Evolutionary conservation across 148 eudicot species (phyloP).

Genomic region (Rhododendron kiyosumense): DNA sequence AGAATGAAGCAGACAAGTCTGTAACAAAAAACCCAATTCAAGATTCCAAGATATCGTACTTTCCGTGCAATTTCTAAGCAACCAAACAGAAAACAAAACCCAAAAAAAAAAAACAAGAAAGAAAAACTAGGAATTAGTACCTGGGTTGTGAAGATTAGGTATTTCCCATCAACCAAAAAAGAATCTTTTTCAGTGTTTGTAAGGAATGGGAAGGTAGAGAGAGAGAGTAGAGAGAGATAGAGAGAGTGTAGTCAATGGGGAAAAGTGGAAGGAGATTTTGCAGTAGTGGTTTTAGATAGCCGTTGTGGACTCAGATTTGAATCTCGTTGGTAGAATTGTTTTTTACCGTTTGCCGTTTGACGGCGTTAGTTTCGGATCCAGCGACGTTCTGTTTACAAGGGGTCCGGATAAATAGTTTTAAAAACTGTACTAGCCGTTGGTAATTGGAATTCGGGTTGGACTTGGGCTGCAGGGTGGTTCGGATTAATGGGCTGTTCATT

Average conservation of each 20-base stretch:
- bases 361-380: constrained; percentile 22
- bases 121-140: constrained; percentile 2
- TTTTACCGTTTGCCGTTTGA: constrained; percentile 9
- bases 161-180: background rate
- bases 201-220: background rate
- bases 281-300: constrained; percentile 8
- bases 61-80: constrained; percentile 1
- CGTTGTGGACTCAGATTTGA: constrained; percentile 19
- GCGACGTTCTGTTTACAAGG: background rate
- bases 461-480: background rate
- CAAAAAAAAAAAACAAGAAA: background rate
- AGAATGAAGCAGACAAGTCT: background rate
- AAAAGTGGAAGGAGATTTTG: background rate
- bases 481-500: background rate
- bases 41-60: background rate
- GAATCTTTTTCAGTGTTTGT: background rate
- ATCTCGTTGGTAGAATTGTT: constrained; percentile 6
- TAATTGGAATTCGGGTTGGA: background rate
- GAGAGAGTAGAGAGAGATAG: background rate
- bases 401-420: background rate
- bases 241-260: background rate
- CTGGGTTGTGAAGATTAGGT: constrained; percentile 5
- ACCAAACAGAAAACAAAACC: background rate
- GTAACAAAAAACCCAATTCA: background rate
- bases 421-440: background rate